Conservation (phyloP, 176 grass and related monocot species). For the Triticum timopheevii region DNA sequence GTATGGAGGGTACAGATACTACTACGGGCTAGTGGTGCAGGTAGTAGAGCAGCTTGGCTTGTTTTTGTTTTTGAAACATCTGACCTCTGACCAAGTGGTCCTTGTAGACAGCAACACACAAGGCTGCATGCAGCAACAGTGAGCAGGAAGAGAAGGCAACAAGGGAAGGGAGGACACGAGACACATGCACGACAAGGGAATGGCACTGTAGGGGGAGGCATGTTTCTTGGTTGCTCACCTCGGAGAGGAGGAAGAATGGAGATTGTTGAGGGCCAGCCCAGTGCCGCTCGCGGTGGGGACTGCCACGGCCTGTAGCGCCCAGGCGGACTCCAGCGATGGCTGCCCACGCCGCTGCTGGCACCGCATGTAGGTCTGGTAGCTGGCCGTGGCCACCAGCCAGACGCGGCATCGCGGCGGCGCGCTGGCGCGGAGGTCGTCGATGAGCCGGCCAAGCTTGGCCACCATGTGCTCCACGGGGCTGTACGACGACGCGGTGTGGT, state of each 20-base stretch:
- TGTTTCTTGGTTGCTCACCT: slow-evolving; percentile 49
- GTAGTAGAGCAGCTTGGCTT: not conserved
- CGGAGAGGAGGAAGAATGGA: slow-evolving; percentile 43
- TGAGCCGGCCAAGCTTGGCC: slow-evolving; percentile 56
- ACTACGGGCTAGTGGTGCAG: too few species aligned
- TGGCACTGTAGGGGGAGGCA: not conserved
- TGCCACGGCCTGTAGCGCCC: slow-evolving; percentile 73
- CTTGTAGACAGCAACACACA: slow-evolving; percentile 24
- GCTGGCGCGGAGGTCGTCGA: slow-evolving; percentile 35
- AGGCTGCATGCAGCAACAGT: slow-evolving; percentile 14
- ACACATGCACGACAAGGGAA: not conserved
- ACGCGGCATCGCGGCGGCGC: slow-evolving; percentile 26
- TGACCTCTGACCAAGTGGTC: slow-evolving; percentile 23
- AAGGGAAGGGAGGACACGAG: not conserved
- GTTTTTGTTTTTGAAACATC: slow-evolving; percentile 31
- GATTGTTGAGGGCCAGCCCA: slow-evolving; percentile 46
- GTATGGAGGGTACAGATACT: too few species aligned
- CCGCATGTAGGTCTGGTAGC: slow-evolving; percentile 85
- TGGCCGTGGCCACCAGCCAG: slow-evolving; percentile 70
- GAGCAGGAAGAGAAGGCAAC: not conserved
- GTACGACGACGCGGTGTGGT: slow-evolving; percentile 29
- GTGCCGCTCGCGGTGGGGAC: slow-evolving; percentile 64
- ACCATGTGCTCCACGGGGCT: slow-evolving; percentile 71
- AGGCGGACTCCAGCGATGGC: slow-evolving; percentile 49
- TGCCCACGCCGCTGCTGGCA: slow-evolving; percentile 56